phyloP scores from a whole-genome alignment of 768 basidiomycete species.

The Bullera alba region DNA sequence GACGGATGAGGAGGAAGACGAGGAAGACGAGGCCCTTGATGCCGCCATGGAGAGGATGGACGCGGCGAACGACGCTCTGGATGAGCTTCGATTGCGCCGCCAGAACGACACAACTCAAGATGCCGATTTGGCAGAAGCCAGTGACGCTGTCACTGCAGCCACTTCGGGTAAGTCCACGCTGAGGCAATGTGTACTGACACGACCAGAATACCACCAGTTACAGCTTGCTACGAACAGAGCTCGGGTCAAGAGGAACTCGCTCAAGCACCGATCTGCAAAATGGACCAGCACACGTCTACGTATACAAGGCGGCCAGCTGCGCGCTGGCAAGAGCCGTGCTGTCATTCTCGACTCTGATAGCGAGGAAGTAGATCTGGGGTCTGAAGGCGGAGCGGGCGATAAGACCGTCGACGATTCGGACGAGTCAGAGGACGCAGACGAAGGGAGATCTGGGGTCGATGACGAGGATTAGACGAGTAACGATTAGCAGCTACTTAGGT shows the following conservation, averaged over 20 bases:
- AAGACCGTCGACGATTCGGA: too few relatives aligned
- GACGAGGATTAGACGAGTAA: too few relatives aligned
- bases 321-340: not conserved
- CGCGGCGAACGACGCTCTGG: constrained; percentile 4
- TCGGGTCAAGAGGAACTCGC: too few relatives aligned
- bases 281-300: not conserved
- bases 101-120: not conserved
- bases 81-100: not conserved
- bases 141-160: not conserved
- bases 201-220: not conserved
- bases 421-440: too few relatives aligned
- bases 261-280: too few relatives aligned
- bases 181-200: too few relatives aligned
- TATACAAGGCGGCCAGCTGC: not conserved
- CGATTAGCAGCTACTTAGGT: too few relatives aligned
- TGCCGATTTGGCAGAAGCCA: not conserved
- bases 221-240: too few relatives aligned
- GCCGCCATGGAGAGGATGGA: constrained; percentile 4
- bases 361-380: not conserved
- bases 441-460: too few relatives aligned
- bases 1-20: not conserved
- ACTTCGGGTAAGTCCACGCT: not conserved
- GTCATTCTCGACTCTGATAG: not conserved
- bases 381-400: too few relatives aligned
- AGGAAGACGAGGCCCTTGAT: constrained; percentile 5